These are phyloP conservation scores for Tricholoma matsutake DNA, from an alignment of 768 basidiomycete species.

Conservation along the genomic window DNA sequence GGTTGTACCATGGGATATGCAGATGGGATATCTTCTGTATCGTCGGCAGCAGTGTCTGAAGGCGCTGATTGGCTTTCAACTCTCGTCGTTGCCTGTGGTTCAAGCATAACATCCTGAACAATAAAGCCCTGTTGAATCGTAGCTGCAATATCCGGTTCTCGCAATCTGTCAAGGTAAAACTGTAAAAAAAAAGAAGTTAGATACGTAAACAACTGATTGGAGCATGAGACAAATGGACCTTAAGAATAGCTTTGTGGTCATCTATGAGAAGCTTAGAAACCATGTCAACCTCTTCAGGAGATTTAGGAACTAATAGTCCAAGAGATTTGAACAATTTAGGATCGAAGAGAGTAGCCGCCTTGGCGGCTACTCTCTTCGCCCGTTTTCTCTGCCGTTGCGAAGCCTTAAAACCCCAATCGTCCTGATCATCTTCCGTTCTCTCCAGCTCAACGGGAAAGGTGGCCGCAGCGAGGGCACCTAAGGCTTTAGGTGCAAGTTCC, in stretches of 20 bases:
- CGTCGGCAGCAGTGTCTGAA: neutral
- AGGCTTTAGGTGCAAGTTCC: slow-evolving; percentile 19
- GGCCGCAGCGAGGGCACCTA: slow-evolving; percentile 17
- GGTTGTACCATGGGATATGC: slow-evolving; percentile 50
- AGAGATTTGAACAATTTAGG: slow-evolving; percentile 2
- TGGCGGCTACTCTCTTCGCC: slow-evolving; percentile 7
- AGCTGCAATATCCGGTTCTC: slow-evolving; percentile 7
- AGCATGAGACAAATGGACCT: slow-evolving; percentile 12
- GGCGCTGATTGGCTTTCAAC: slow-evolving; percentile 1
- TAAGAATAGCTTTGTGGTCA: slow-evolving; percentile 3
- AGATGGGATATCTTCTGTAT: slow-evolving; percentile 9
- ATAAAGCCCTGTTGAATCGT: slow-evolving; percentile 17
- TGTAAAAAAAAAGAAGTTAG: slow-evolving; percentile 5
- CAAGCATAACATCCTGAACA: neutral
- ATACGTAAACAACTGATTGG: slow-evolving; percentile 18
- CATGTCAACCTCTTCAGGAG: slow-evolving; percentile 8
- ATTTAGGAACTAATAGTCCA: slow-evolving; percentile 8
- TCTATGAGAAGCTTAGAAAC: slow-evolving; percentile 9
- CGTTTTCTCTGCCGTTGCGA: slow-evolving; percentile 7
- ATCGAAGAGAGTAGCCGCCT: neutral
- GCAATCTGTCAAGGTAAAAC: slow-evolving; percentile 18
- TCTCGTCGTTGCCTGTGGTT: neutral
- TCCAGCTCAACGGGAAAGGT: slow-evolving; percentile 8
- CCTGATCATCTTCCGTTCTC: neutral
- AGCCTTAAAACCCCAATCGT: slow-evolving; percentile 12